Conservation (phyloP, 371 early-diverging fungal species). For the Actinomortierella ambigua region DNA sequence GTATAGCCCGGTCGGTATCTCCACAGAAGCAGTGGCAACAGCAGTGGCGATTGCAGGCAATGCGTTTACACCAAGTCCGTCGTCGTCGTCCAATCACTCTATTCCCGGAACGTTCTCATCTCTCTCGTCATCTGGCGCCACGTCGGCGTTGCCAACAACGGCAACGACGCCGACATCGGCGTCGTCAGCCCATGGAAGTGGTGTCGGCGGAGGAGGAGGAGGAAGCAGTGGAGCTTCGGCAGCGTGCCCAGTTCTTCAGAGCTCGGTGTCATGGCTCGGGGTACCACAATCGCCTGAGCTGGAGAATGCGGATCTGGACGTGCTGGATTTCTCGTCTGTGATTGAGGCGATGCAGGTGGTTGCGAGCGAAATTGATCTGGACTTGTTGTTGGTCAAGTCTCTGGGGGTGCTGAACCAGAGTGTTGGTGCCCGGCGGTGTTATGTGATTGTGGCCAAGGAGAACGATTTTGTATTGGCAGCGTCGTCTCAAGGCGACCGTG, state of each 20-base stretch:
- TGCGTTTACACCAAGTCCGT: too few relatives aligned
- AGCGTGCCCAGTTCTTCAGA: slow-evolving; percentile 2
- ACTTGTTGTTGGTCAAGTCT: slow-evolving; percentile 35
- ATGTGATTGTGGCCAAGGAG: slow-evolving; percentile 36
- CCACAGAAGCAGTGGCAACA: slow-evolving; percentile 23
- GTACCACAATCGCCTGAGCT: slow-evolving; percentile 32
- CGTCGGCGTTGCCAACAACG: too few relatives aligned
- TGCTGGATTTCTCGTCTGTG: slow-evolving; percentile 40
- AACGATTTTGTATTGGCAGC: slow-evolving; percentile 27
- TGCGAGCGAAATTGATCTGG: slow-evolving; percentile 42
- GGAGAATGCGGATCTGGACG: slow-evolving; percentile 36
- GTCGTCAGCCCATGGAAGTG: too few relatives aligned
- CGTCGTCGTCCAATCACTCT: too few relatives aligned
- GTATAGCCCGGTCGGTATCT: slow-evolving; percentile 14
- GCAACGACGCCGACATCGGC: too few relatives aligned
- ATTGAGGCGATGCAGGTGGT: slow-evolving; percentile 48
- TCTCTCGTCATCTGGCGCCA: too few relatives aligned
- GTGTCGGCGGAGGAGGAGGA: too few relatives aligned
- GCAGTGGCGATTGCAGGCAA: slow-evolving; percentile 9
- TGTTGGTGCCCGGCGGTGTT: slow-evolving; percentile 33
- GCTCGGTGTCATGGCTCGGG: slow-evolving; percentile 10
- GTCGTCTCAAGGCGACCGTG: slow-evolving; percentile 22
- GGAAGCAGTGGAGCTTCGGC: too few relatives aligned
- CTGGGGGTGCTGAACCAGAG: slow-evolving; percentile 38
- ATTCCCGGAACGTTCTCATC: too few relatives aligned